Percentiles rank a stretch among this genome's conserved stretches.
Evolutionary conservation across 1,284 basidiomycete species (phyloP).

Genomic region (Puccinia hordei): DNA sequence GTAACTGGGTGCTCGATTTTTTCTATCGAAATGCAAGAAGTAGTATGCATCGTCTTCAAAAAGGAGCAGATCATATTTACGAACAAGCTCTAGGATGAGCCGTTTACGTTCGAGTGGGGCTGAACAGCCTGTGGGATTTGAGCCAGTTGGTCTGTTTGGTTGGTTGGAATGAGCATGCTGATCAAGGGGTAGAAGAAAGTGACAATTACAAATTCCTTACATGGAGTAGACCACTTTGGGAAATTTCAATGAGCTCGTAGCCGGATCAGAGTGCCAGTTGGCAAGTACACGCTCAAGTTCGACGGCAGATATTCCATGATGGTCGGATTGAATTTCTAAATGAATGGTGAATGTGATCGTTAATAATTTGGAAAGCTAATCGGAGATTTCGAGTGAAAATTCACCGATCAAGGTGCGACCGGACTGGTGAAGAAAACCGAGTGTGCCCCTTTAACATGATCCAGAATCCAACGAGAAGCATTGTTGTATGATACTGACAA

Average conservation of each 20-base stretch:
- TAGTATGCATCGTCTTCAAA: constrained; percentile 74
- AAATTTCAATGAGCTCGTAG: constrained; percentile 65
- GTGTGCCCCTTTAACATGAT: constrained; percentile 19
- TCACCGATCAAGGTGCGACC: constrained; percentile 38
- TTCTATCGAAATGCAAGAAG: constrained; percentile 65
- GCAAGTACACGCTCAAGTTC: constrained; percentile 71
- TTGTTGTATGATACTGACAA: neutral
- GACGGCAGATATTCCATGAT: constrained; percentile 70
- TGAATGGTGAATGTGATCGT: neutral
- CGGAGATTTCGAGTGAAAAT: neutral
- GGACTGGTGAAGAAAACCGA: constrained; percentile 32
- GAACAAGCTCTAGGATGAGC: constrained; percentile 74
- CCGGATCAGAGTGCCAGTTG: constrained; percentile 67
- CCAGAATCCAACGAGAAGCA: neutral
- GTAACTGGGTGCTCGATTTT: constrained; percentile 35
- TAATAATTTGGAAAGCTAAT: neutral
- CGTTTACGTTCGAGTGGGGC: constrained; percentile 72
- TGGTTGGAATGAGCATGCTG: neutral
- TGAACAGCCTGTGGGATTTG: constrained; percentile 81
- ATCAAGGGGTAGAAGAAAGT: neutral
- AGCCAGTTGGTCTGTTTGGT: constrained; percentile 62
- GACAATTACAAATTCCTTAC: neutral
- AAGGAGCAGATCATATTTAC: constrained; percentile 77
- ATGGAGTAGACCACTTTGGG: constrained; percentile 81
- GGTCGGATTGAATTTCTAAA: constrained; percentile 79